phyloP scores from a whole-genome alignment of 768 basidiomycete genomes.

The Leccinum broughii region DNA sequence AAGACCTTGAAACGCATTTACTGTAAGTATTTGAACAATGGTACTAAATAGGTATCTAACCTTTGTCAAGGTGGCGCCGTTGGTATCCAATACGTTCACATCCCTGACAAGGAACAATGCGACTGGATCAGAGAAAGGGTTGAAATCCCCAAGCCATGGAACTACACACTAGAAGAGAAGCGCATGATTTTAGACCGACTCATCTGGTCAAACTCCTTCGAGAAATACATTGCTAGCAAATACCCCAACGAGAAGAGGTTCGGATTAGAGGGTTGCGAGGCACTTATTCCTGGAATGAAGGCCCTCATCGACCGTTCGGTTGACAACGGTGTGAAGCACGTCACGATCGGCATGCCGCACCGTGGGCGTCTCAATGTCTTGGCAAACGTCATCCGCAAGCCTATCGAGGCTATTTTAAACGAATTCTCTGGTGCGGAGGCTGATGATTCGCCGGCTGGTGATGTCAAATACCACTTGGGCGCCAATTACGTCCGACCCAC shows the following conservation, averaged over 20 bases:
- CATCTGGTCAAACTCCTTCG: conserved; percentile 99
- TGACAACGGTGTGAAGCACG: conserved; percentile 91
- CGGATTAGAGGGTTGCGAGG: conserved; percentile 97
- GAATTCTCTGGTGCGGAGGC: conserved; percentile 83
- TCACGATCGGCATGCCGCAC: conserved; percentile 99
- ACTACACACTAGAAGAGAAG: conserved; percentile 97
- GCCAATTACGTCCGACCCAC: conserved; percentile 99
- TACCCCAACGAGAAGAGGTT: conserved; percentile 99
- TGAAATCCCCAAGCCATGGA: conserved; percentile 95
- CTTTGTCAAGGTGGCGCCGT: conserved; percentile 68
- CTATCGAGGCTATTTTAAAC: conserved; percentile 95
- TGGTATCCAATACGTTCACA: conserved; percentile 92
- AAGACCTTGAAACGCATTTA: conserved; percentile 89
- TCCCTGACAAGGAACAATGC: conserved; percentile 97
- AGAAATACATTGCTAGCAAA: conserved; percentile 97
- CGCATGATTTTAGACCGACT: conserved; percentile 98
- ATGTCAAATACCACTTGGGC: conserved; percentile 99
- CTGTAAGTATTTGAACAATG: conserved; percentile 56
- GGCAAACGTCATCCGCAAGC: conserved; percentile 98
- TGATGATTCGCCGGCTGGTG: conserved; percentile 84
- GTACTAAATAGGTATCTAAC: conserved; percentile 1
- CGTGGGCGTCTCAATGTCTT: conserved; percentile 97
- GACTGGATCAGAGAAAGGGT: conserved; percentile 98
- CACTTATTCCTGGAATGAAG: conserved; percentile 99
- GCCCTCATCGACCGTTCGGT: conserved; percentile 98